These are phyloP conservation scores for Globisporangium ultimum DNA, from an alignment of 352 stramenopile species.

Conservation along the genomic window DNA sequence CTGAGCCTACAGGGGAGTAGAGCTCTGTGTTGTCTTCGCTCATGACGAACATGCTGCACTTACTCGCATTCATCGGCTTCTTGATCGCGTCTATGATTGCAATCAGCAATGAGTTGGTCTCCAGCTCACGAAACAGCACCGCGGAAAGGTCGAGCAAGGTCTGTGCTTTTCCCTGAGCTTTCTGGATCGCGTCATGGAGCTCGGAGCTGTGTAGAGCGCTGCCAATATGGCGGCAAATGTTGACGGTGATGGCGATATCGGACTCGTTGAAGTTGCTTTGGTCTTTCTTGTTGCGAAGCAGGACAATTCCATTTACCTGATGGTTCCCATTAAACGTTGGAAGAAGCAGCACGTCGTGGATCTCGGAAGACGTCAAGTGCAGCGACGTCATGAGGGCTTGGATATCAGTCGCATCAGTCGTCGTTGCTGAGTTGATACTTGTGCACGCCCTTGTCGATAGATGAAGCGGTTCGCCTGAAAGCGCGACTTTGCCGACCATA, in stretches of 20 bases:
- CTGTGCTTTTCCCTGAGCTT: conserved; percentile 61
- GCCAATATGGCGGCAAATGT: conserved; percentile 54
- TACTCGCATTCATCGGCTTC: conserved; percentile 39
- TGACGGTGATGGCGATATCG: conserved; percentile 51
- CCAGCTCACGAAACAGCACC: conserved; percentile 59
- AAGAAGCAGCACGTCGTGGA: conserved; percentile 45
- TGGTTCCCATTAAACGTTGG: conserved; percentile 41
- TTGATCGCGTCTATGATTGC: conserved; percentile 55
- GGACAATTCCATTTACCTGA: conserved; percentile 55
- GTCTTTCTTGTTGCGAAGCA: conserved; percentile 42
- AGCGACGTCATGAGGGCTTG: conserved; percentile 17
- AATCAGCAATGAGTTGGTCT: conserved; percentile 52
- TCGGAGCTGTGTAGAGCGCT: conserved; percentile 49
- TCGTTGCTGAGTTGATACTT: not conserved
- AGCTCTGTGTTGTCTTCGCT: conserved; percentile 57
- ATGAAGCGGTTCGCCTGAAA: conserved; percentile 19
- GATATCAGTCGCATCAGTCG: conserved; percentile 7
- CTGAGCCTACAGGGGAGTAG: conserved; percentile 42
- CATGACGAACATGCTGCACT: conserved; percentile 69
- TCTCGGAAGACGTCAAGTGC: conserved; percentile 12
- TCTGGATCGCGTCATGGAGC: conserved; percentile 53
- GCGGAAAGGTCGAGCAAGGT: conserved; percentile 62
- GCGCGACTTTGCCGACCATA: conserved; percentile 43
- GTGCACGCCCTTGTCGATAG: conserved; percentile 20
- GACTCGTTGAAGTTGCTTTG: conserved; percentile 37